phyloP scores from a whole-genome alignment of 306 rosid genomes.

The Lathyrus aphaca region DNA sequence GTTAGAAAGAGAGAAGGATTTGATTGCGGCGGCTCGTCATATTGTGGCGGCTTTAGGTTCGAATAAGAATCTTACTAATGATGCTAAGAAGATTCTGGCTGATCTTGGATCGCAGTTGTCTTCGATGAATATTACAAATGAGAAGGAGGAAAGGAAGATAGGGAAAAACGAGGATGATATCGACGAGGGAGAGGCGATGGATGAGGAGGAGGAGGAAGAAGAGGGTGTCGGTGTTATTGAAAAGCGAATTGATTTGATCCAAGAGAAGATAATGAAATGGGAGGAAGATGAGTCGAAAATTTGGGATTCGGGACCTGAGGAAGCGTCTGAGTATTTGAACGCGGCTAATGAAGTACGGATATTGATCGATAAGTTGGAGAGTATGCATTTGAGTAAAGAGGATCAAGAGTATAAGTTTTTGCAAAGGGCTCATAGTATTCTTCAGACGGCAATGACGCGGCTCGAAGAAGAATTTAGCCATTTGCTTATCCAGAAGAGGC shows the following conservation, averaged over 20 bases:
- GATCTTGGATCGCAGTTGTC: conserved; percentile 75
- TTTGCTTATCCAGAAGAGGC: conserved; percentile 73
- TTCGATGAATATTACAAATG: conserved; percentile 43
- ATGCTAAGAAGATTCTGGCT: conserved; percentile 67
- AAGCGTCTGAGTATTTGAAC: conserved; percentile 63
- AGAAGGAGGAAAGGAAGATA: conserved; percentile 44
- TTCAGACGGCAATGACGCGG: conserved; percentile 84
- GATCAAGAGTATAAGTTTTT: conserved; percentile 51
- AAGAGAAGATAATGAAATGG: conserved; percentile 72
- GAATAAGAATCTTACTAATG: conserved; percentile 60
- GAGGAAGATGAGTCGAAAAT: conserved; percentile 78
- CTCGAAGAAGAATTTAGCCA: conserved; percentile 81
- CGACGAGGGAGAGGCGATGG: not conserved
- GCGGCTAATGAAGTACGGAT: conserved; percentile 62
- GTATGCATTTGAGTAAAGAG: conserved; percentile 54
- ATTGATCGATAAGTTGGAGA: conserved; percentile 62
- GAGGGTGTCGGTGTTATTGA: conserved; percentile 48
- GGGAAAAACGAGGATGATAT: conserved; percentile 25
- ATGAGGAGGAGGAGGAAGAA: conserved; percentile 28
- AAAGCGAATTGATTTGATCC: conserved; percentile 49
- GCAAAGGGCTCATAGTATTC: conserved; percentile 67
- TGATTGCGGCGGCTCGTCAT: conserved; percentile 73
- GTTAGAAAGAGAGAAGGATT: conserved; percentile 64
- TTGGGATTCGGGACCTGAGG: conserved; percentile 73
- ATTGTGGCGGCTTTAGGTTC: conserved; percentile 73